phyloP scores from a whole-genome alignment of 2,329 filamentous ascomycete genomes.

The Colletotrichum caudatum region DNA sequence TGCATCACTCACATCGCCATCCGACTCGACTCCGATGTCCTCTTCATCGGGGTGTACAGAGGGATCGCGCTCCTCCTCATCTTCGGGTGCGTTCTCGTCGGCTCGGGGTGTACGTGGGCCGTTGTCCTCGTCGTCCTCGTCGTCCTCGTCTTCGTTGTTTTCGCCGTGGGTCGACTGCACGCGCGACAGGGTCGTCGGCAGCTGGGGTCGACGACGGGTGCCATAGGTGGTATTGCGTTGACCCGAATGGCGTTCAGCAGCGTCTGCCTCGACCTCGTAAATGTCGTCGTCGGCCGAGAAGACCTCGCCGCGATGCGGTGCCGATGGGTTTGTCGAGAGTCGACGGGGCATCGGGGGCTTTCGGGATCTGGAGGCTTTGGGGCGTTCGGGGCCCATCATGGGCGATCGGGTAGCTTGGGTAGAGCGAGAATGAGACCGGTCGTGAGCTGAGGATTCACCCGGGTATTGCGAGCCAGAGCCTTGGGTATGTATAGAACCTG shows the following conservation, averaged over 20 bases:
- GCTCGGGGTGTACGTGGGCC: conserved; percentile 32
- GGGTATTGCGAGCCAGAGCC: conserved; percentile 45
- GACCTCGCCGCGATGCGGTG: conserved; percentile 83
- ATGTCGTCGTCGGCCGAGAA: conserved; percentile 94
- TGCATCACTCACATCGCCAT: conserved; percentile 84
- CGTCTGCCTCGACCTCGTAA: conserved; percentile 80
- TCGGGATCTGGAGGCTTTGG: conserved; percentile 66
- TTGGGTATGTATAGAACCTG: conserved; percentile 42
- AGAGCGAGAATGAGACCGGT: conserved; percentile 54
- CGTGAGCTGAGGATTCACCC: conserved; percentile 53
- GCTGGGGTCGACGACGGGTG: conserved; percentile 52
- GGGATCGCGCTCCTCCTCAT: conserved; percentile 47
- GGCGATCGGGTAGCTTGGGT: conserved; percentile 58
- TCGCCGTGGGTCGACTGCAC: conserved; percentile 56
- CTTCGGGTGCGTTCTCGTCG: conserved; percentile 42
- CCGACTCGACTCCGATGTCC: conserved; percentile 70
- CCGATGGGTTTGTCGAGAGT: conserved; percentile 76
- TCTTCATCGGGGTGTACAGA: conserved; percentile 54
- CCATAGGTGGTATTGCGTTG: conserved; percentile 46
- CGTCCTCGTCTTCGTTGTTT: conserved; percentile 44
- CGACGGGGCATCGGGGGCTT: conserved; percentile 82
- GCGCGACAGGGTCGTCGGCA: conserved; percentile 53
- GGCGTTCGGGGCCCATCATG: conserved; percentile 60
- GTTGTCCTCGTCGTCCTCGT: conserved; percentile 42
- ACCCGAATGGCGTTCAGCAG: conserved; percentile 58